Base-by-base conservation (phyloP, 2,329 filamentous ascomycete species). In the Aspergillus chevalieri region DNA sequence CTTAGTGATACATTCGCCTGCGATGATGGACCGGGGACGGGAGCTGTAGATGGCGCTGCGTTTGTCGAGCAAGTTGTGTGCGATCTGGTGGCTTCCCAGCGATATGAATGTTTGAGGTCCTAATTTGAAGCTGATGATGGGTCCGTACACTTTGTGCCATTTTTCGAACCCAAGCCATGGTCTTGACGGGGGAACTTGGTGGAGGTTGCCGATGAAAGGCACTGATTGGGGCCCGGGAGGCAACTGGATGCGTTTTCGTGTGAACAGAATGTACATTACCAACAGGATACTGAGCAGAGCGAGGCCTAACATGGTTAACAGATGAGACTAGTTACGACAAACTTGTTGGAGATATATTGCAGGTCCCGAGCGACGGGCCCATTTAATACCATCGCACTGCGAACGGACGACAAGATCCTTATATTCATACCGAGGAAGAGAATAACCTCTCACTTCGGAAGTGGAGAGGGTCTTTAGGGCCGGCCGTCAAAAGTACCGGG, bases 1-100 rank as follows among this genome's bases (percentile, higher is more conserved):
- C 44, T 67, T 68, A 1, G 69, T 69, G 7, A 74, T 69, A 21
- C 38, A 41, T 56, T 74, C 77, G 43, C 68, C 74, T 45, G 69
- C 78, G 52, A 71, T 74, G 28, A 74, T 67, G 74, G 74, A 76
- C 14, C 74, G 69, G 1, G 78, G 78, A 1, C 76, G 70, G 1
- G 74, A 74, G 1, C 75, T 74, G 57, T 80, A 80, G 43, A 77
- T 70, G n/a, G 70, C 69, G 0, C 75, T 74, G 38, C 74, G 73
- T 56, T 78, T 78, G 52, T 79, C 77, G 48, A 82, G 74, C n/a
- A 81, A 65, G 17, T 80, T 78, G 36, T 74, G 76, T 0, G 78
- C 78, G 1, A 71, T 66, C 65, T 74, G 74, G 0, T 75, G 73
- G 33, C 77, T 74, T 49, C 76, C 75, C 50, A 81, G 69, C 64